These are phyloP conservation scores for Mallotus nudiflorus DNA, from an alignment of 345 rosid genomes.

Conservation along the genomic window DNA sequence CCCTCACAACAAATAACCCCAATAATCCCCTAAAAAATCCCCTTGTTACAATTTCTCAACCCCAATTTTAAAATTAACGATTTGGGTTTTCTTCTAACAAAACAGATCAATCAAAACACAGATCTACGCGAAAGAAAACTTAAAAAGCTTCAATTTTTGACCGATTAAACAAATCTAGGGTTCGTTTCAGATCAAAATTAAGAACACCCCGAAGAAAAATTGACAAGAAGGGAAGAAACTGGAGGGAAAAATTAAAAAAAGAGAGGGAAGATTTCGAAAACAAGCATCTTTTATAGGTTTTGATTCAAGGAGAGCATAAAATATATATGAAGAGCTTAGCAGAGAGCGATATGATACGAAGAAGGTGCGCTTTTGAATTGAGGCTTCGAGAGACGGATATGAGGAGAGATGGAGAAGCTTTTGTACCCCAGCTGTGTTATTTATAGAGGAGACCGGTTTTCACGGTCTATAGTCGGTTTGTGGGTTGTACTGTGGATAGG, in stretches of 20 bases:
- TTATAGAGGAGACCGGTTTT: conserved; percentile 17
- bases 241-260: not conserved
- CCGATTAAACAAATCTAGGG: not conserved
- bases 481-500: not conserved
- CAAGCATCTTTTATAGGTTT: conserved; percentile 31
- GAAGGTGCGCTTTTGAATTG: not conserved
- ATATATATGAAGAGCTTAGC: not conserved
- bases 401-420: not conserved
- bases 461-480: no score
- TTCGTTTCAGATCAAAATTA: not conserved
- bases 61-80: not conserved
- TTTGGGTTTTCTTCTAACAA: not conserved
- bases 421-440: not conserved
- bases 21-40: not conserved
- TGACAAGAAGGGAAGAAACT: not conserved
- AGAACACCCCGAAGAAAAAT: not conserved
- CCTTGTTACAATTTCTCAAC: not conserved
- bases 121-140: no score
- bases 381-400: not conserved
- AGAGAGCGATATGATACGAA: conserved; percentile 8
- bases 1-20: not conserved
- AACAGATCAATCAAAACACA: conserved; percentile 1
- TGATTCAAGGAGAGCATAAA: conserved; percentile 11
- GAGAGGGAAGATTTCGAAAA: conserved; percentile 33
- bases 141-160: not conserved